These are phyloP conservation scores for Globisporangium megalacanthum DNA, from an alignment of 352 stramenopile species.

Conservation along the genomic window DNA sequence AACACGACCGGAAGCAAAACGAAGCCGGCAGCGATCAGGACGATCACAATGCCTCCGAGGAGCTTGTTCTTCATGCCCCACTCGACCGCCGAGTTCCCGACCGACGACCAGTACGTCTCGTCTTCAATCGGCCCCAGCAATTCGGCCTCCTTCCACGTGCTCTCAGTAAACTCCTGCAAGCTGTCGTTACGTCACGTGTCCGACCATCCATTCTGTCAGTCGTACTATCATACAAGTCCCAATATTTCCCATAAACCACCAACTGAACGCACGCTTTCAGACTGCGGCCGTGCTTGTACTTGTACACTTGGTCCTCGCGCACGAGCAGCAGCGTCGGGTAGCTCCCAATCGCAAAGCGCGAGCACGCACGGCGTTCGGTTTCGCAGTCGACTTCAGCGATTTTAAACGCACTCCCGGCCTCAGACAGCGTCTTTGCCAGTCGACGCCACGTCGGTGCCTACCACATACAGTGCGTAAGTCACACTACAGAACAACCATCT, in stretches of 20 bases:
- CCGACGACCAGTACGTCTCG: constrained; percentile 50
- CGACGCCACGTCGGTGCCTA: constrained; percentile 64
- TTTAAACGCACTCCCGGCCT: constrained; percentile 42
- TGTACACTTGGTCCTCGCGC: constrained; percentile 65
- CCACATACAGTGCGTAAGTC: not conserved
- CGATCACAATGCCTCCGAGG: constrained; percentile 40
- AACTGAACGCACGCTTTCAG: constrained; percentile 30
- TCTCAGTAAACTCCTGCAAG: constrained; percentile 53
- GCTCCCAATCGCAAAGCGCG: constrained; percentile 69
- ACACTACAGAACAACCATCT: not conserved
- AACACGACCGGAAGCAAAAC: constrained; percentile 55
- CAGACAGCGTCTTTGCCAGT: constrained; percentile 53
- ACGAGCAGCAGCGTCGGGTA: constrained; percentile 78
- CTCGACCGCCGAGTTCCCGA: constrained; percentile 54
- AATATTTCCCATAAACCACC: not conserved
- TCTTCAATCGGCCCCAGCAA: constrained; percentile 48
- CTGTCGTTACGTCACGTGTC: not conserved
- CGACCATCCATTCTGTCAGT: not conserved
- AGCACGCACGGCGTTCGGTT: constrained; percentile 71
- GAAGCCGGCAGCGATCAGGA: constrained; percentile 50
- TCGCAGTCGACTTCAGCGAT: constrained; percentile 71
- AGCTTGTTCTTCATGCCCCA: constrained; percentile 65
- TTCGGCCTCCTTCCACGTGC: constrained; percentile 47
- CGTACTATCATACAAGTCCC: not conserved
- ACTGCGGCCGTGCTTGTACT: constrained; percentile 64